Conservation (phyloP, 345 rosid species). For the Pistacia vera region DNA sequence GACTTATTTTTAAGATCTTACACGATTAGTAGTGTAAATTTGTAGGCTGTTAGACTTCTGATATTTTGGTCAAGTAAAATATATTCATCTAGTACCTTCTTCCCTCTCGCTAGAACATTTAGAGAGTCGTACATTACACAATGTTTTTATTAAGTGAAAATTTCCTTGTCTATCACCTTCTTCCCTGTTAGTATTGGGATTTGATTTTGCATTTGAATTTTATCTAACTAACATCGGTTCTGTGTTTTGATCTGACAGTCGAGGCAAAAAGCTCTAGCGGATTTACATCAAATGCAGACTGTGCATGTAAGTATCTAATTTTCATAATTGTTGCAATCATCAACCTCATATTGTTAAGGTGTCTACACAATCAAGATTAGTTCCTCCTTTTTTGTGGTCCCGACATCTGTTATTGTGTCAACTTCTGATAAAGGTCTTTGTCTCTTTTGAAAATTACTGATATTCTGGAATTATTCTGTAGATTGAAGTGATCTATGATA, state of each 20-base stretch:
- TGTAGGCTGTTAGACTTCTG: not conserved
- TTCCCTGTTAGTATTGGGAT: not conserved
- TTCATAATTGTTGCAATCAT: not conserved
- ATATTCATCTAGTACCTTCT: not conserved
- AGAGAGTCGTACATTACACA: not conserved
- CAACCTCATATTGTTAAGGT: slow-evolving; percentile 3
- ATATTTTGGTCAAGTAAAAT: not conserved
- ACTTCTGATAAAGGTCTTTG: not conserved
- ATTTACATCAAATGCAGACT: slow-evolving; percentile 80
- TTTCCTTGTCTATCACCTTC: no score
- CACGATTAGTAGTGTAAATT: not conserved
- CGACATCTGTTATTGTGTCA: not conserved
- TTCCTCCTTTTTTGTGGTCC: not conserved
- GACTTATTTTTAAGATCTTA: not conserved
- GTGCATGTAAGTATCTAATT: slow-evolving; percentile 57
- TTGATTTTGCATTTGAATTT: slow-evolving; percentile 5
- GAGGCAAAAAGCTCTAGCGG: slow-evolving; percentile 91
- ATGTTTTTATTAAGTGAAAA: no score
- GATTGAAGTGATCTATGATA: not conserved
- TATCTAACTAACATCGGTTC: not conserved
- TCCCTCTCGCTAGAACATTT: not conserved
- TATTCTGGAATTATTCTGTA: not conserved
- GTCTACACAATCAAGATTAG: not conserved
- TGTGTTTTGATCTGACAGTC: slow-evolving; percentile 58
- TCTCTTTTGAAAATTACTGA: not conserved